Evolutionary conservation across 2,329 filamentous ascomycete genomes (phyloP), one percentile per base, ranked within the genome.

Genomic region (Cytospora leucostoma): DNA sequence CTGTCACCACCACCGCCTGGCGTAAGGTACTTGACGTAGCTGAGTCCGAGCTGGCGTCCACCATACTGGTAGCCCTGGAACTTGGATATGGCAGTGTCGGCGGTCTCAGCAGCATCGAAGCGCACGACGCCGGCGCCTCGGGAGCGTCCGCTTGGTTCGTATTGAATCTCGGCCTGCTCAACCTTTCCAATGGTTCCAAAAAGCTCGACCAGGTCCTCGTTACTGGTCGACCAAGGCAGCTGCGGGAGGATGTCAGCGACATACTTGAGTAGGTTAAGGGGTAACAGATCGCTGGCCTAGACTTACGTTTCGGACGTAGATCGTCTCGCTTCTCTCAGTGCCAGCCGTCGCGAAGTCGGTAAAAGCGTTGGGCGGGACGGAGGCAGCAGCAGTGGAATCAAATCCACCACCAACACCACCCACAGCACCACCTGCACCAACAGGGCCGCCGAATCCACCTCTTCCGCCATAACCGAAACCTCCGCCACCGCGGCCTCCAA

Each of bases 121-220:
- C 95, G 89, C 62, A 99, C 95, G n/a, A 99, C 95, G 74, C 95
- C 95, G 64, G 91, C 95, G 68, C 95, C 95, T 68, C 93, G 90
- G 65, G 95, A 99, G 71, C 95, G 91, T 53, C 95, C 95, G 72
- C 96, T 98, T 4, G 92, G 90, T 76, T 99, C 95, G 73, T 99
- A 98, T 78, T 99, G 95, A 63, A 99, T 98, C 79, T 99, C 95
- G n/a, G 95, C 95, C 71, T 95, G 93, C 72, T 97, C 93, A 65
- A 99, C 95, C 76, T 97, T 97, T 68, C 95, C 95, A 72, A 99
- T 99, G 12, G 95, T 99, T 19, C 91, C 93, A 81, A 99, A 99
- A 21, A 99, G 84, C 75, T 99, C 95, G 63, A 98, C 87, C 33
- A 99, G 82, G 76, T 99, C 95, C 67, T 99, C 95, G 74, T 99